phyloP scores from a whole-genome alignment of 306 rosid species.

The Malus sylvestris region DNA sequence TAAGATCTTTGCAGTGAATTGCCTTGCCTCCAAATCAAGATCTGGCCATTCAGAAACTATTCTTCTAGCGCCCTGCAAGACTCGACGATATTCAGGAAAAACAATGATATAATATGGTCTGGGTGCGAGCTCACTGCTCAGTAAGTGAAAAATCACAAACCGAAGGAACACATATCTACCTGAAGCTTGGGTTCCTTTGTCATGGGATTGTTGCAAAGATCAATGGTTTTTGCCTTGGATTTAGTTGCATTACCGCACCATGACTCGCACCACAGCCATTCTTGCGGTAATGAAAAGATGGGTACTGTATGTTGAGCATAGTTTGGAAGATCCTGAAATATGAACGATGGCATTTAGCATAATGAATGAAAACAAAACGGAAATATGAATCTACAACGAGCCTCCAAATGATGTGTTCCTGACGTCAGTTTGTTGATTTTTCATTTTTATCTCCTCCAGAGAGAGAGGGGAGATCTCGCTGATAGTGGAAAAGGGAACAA shows the following conservation, averaged over 20 bases:
- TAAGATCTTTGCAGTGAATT: slow-evolving; percentile 64
- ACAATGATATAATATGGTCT: neutral
- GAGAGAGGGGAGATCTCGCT: neutral
- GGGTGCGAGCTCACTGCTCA: neutral
- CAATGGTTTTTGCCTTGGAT: slow-evolving; percentile 88
- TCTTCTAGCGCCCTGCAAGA: slow-evolving; percentile 80
- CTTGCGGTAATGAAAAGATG: slow-evolving; percentile 91
- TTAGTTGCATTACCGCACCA: slow-evolving; percentile 99
- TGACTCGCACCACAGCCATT: slow-evolving; percentile 99
- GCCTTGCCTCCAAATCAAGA: slow-evolving; percentile 83
- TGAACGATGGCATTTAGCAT: neutral
- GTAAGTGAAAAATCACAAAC: neutral
- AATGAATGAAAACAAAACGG: neutral
- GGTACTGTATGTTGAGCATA: slow-evolving; percentile 96
- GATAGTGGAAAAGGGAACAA: neutral
- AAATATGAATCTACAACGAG: neutral
- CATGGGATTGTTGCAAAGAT: slow-evolving; percentile 99
- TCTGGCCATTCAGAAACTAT: slow-evolving; percentile 92
- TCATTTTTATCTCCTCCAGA: neutral
- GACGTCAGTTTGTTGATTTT: neutral
- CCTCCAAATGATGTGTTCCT: neutral
- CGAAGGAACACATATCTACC: slow-evolving; percentile 30
- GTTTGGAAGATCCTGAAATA: slow-evolving; percentile 96
- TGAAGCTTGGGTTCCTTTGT: slow-evolving; percentile 98
- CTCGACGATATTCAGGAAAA: slow-evolving; percentile 13